Conservation (phyloP, 2,329 filamentous ascomycete genomes). For the Dactylonectria macrodidyma region DNA sequence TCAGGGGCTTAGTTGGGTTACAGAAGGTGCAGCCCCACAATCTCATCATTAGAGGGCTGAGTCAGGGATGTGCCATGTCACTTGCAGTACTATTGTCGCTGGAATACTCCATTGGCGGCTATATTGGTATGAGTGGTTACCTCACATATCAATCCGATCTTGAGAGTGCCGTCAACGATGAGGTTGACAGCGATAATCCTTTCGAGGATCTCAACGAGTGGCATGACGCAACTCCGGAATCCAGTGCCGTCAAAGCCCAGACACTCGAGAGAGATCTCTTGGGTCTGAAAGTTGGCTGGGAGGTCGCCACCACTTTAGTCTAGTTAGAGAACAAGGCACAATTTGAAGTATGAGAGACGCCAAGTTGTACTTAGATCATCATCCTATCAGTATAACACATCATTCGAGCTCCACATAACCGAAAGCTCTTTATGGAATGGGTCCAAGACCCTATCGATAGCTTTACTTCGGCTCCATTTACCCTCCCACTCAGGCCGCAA, state of each 20-base stretch:
- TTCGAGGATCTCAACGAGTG: conserved; percentile 37
- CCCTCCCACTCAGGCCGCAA: conserved; percentile 21
- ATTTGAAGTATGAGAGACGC: no score
- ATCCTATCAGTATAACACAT: conserved; percentile 12
- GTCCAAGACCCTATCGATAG: conserved; percentile 25
- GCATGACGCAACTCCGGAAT: conserved; percentile 12
- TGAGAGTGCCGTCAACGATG: conserved; percentile 41
- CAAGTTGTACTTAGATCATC: no score
- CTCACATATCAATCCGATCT: conserved; percentile 58
- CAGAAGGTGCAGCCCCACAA: conserved; percentile 44
- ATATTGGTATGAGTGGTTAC: conserved; percentile 64
- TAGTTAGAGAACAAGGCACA: no score
- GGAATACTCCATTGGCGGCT: conserved; percentile 56
- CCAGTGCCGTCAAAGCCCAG: conserved; percentile 41
- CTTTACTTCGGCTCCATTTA: conserved; percentile 15
- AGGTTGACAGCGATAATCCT: conserved; percentile 42
- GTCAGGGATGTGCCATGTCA: conserved; percentile 66
- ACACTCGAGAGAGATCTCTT: conserved; percentile 52
- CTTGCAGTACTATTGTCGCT: conserved; percentile 59
- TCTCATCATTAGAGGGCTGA: conserved; percentile 66
- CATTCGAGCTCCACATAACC: conserved; percentile 23
- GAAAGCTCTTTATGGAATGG: conserved; percentile 26
- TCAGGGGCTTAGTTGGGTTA: background rate
- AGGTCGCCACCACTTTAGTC: no score
- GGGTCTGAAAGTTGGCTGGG: conserved; percentile 29